A percentile compares a stretch with the other conserved stretches of the same genome.
Evolutionary conservation across 1,284 basidiomycete species (phyloP).

Genomic region (Cryptococcus hybrid): DNA sequence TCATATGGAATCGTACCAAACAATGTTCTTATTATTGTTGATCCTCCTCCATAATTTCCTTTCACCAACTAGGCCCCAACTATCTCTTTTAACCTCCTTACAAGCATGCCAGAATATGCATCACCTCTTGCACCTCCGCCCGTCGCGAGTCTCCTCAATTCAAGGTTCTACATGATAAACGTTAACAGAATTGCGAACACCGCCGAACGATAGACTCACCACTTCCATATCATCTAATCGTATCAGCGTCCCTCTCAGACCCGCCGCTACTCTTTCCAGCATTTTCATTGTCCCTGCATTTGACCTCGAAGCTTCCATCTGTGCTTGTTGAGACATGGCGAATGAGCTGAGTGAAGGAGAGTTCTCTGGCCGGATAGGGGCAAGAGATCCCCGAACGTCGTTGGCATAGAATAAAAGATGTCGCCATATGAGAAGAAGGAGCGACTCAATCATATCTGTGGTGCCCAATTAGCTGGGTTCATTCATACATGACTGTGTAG

Average conservation of each 20-base stretch:
- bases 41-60: not conserved
- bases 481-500: not conserved
- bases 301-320: slow-evolving; percentile 20
- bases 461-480: not conserved
- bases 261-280: slow-evolving; percentile 37
- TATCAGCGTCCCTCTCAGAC: slow-evolving; percentile 39
- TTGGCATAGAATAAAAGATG: slow-evolving; percentile 63
- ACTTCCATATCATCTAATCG: slow-evolving; percentile 48
- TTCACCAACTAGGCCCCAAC: slow-evolving; percentile 29
- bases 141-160: slow-evolving; percentile 21
- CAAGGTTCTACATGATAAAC: slow-evolving; percentile 19
- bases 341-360: slow-evolving; percentile 18
- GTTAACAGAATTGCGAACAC: not conserved
- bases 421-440: slow-evolving; percentile 74
- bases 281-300: slow-evolving; percentile 22
- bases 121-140: slow-evolving; percentile 14
- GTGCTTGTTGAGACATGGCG: slow-evolving; percentile 5
- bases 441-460: slow-evolving; percentile 73
- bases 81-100: slow-evolving; percentile 43
- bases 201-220: slow-evolving; percentile 20
- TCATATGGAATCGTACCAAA: too few relatives aligned
- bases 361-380: slow-evolving; percentile 34
- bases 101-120: slow-evolving; percentile 44
- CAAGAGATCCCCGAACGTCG: slow-evolving; percentile 29
- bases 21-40: not conserved